Base-by-base conservation (phyloP, 2,329 filamentous ascomycete genomes). In the Ciborinia camelliae region DNA sequence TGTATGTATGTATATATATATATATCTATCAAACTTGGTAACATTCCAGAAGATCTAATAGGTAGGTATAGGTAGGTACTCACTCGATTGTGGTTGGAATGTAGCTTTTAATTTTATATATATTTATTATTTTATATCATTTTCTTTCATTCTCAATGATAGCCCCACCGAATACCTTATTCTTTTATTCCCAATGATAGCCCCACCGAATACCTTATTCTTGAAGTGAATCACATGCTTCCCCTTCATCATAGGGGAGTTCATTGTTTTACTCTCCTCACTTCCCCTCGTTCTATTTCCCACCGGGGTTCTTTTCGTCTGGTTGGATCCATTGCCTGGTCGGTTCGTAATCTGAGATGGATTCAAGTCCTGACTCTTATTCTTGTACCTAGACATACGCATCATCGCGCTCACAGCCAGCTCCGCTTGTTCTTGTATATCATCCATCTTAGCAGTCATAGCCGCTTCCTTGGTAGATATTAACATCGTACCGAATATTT, bases 401-500 rank as follows among this genome's bases (percentile, higher is more conserved):
- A 63, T 58, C 43, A 63, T 23, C 32, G 32, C n/a, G 9, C 10
- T 39, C 52, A 73, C 62, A 26, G 66, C 62, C 20, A 45, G n/a
- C 65, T 71, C 69, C 18, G 65, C 70, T 65, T 76, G 70, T 28
- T 70, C 54, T 51, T 72, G 66, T 39, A 77, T 37, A 26, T 69
- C 64, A 48, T 70, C 67, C 47, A 70, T 70, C 41, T 63, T 68
- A 12, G 69, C 70, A 26, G 63, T 67, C 28, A 76, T 32, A n/a
- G 69, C 63, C 5, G 63, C 37, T 12, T 74, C 54, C 18, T 70
- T 60, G 20, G 68, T 54, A 39, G 53, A 59, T 35, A 81, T 66
- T 35, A 78, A 75, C 39, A 76, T 63, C 4, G 76, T 76, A 5
- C 80, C 80, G 51, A 66, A 70, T 39, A 82, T 62, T 39, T 73